These are phyloP conservation scores for Furcasterigmium furcatum DNA, from an alignment of 2,329 filamentous ascomycete genomes.

Conservation along the genomic window DNA sequence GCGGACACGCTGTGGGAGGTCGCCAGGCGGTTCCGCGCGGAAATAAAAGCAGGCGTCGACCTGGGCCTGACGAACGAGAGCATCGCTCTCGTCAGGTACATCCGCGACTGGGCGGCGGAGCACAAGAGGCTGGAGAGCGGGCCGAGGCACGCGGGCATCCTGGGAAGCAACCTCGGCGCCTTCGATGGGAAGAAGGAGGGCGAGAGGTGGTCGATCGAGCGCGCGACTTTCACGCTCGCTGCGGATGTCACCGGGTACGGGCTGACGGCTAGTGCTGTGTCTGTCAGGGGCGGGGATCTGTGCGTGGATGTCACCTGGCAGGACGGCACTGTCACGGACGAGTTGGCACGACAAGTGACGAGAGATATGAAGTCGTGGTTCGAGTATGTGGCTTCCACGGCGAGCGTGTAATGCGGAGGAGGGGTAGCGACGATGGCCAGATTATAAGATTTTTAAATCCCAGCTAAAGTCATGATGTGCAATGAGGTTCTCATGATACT, in stretches of 20 bases:
- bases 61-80: conserved; percentile 17
- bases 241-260: neutral
- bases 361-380: too few species aligned
- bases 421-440: too few species aligned
- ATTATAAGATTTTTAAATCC: too few species aligned
- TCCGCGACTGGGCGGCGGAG: conserved; percentile 18
- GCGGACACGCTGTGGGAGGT: conserved; percentile 18
- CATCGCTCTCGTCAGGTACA: conserved; percentile 17
- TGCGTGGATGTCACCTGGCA: neutral
- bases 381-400: too few species aligned
- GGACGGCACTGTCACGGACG: neutral
- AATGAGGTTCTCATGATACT: too few species aligned
- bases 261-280: neutral
- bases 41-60: conserved; percentile 13
- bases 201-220: conserved; percentile 16
- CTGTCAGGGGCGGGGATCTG: neutral
- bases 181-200: conserved; percentile 14
- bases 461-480: too few species aligned
- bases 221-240: conserved; percentile 8
- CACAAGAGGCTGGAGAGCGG: conserved; percentile 4
- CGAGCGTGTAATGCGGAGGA: too few species aligned
- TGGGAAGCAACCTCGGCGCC: conserved; percentile 22
- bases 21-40: conserved; percentile 5
- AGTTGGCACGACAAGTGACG: too few species aligned
- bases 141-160: conserved; percentile 15